A percentile compares a stretch with the other conserved stretches of the same genome.
phyloP scores from a whole-genome alignment of 2,329 filamentous ascomycete genomes.

The Monilinia aucupariae region DNA sequence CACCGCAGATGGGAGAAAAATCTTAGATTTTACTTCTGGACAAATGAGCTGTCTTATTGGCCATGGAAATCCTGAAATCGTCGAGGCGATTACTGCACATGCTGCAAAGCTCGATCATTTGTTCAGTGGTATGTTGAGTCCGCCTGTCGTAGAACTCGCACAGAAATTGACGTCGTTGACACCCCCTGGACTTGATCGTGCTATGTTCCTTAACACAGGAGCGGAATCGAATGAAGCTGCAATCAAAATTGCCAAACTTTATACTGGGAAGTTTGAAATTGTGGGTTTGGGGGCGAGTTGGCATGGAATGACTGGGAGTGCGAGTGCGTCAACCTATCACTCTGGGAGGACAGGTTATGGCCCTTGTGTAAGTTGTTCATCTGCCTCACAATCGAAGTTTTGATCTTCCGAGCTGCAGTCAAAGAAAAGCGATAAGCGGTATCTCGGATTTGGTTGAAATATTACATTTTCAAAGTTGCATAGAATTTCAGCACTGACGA shows the following conservation, averaged over 20 bases:
- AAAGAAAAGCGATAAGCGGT: not conserved
- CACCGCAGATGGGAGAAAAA: constrained; percentile 39
- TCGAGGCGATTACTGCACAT: constrained; percentile 46
- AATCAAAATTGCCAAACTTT: constrained; percentile 58
- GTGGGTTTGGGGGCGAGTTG: constrained; percentile 54
- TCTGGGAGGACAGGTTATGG: constrained; percentile 45
- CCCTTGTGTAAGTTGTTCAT: constrained; percentile 30
- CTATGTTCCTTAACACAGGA: constrained; percentile 54
- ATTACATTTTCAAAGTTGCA: not conserved
- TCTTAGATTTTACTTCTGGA: constrained; percentile 56
- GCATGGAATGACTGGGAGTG: constrained; percentile 55
- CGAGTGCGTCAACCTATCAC: constrained; percentile 49
- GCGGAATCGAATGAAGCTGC: constrained; percentile 56
- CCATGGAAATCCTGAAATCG: constrained; percentile 54
- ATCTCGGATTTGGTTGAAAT: not conserved
- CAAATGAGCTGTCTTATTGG: constrained; percentile 57
- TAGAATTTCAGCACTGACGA: not conserved
- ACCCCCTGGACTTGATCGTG: constrained; percentile 46
- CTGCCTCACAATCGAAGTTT: not conserved
- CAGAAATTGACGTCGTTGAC: constrained; percentile 46
- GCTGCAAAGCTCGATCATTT: constrained; percentile 52
- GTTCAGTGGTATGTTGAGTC: constrained; percentile 53
- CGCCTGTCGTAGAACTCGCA: constrained; percentile 51
- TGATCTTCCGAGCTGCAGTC: not conserved
- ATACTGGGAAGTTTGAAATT: constrained; percentile 60